Conservation (phyloP, 2,329 filamentous ascomycete genomes). For the Colletotrichum sp. region DNA sequence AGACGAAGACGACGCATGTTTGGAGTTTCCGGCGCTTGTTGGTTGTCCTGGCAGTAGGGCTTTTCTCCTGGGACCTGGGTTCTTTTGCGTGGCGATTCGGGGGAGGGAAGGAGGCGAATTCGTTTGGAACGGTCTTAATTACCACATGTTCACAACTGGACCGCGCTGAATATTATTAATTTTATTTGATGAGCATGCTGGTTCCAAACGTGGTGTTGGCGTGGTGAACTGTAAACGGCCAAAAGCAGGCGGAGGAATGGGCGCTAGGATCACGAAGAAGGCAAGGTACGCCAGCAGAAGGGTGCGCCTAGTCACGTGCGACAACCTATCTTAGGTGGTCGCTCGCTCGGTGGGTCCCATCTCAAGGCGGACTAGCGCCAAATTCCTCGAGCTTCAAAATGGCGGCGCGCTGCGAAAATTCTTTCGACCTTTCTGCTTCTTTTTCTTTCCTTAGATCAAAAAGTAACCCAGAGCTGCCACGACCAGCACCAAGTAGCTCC, state of each 20-base stretch:
- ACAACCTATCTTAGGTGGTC: background rate
- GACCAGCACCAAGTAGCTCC: slow-evolving; percentile 60
- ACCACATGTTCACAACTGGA: background rate
- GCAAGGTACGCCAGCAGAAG: background rate
- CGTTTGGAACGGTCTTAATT: background rate
- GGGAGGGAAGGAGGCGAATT: background rate
- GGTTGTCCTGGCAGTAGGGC: background rate
- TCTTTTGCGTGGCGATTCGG: background rate
- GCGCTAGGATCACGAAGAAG: background rate
- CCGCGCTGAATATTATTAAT: background rate
- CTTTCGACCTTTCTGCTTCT: slow-evolving; percentile 39
- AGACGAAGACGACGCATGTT: background rate
- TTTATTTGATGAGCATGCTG: background rate
- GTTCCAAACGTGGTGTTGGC: background rate
- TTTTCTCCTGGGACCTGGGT: background rate
- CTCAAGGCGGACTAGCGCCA: slow-evolving; percentile 25
- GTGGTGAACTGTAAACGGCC: background rate
- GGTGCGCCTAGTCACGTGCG: background rate
- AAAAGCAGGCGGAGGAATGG: background rate
- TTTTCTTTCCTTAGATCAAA: slow-evolving; percentile 62
- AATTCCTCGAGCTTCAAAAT: background rate
- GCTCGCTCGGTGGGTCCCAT: background rate
- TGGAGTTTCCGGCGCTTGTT: background rate
- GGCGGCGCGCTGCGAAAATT: slow-evolving; percentile 28
- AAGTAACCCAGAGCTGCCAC: slow-evolving; percentile 66